Base-by-base conservation (phyloP, 2,329 filamentous ascomycete genomes). In the Ascochyta rabiei region DNA sequence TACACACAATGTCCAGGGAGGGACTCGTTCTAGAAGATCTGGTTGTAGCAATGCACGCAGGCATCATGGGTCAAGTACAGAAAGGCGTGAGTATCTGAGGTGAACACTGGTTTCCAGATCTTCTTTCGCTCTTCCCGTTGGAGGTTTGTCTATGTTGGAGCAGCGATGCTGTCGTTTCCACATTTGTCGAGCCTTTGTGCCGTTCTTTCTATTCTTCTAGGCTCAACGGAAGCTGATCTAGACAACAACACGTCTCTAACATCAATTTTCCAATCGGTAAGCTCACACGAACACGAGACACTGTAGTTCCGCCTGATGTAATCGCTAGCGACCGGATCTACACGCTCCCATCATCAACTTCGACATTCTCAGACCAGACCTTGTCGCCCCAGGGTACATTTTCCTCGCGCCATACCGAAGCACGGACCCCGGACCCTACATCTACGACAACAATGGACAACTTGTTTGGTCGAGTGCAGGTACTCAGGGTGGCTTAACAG, bases 291-390 rank as follows among this genome's bases (percentile, higher is more conserved):
- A 37, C 18, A 45, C 23, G 28, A 45, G 30, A 41, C 30, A 6
- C 19, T 35, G 12, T 39, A 50, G 30, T 38, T 6, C 12, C 12
- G 39, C 44, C 51, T 55, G 41, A 49, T 42, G 41, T 46, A 35
- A 41, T 33, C 18, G 18, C n/a, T 38, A 55, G 52, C 41, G 46
- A 50, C 52, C 52, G 41, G 52, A 50, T 38, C 46, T 55, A 16
- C 52, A 50, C 28, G 45, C 51, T 49, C 52, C 52, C 18, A 50
- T 55, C 9, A 50, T 46, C 41, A 49, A 31, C n/a, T 50, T 55
- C 19, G 52, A 55, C 23, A 50, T 46, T 15, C 40, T 55, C 16
- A 50, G 30, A 41, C 52, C 52, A 21, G 52, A 55, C 18, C 23
- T 41, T 37, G 35, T 49, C 13, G 40, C 46, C 37, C 52, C 46